Evolutionary conservation across 352 stramenopile genomes (phyloP).

Genomic region (Globisporangium camurandrum): DNA sequence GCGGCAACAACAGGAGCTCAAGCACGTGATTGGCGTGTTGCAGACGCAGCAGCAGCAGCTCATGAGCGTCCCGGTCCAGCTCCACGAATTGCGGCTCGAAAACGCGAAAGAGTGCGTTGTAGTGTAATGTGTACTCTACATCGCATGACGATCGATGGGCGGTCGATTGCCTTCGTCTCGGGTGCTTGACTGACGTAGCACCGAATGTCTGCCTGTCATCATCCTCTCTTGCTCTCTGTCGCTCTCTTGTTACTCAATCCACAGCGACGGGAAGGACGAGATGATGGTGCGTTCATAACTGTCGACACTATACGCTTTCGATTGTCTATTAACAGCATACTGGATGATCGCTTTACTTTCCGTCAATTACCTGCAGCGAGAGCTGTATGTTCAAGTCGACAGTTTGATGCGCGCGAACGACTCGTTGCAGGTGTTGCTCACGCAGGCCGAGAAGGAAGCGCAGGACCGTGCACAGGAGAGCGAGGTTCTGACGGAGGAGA

Average conservation of each 20-base stretch:
- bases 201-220: conserved; percentile 7
- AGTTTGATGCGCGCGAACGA: conserved; percentile 52
- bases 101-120: conserved; percentile 33
- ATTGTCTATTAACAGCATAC: no score
- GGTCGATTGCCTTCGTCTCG: background rate
- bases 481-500: conserved; percentile 70
- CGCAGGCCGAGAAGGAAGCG: conserved; percentile 50
- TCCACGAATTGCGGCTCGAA: conserved; percentile 56
- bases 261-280: conserved; percentile 39
- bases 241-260: background rate
- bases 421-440: conserved; percentile 53
- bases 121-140: background rate
- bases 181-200: background rate
- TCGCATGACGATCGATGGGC: background rate
- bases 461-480: conserved; percentile 58
- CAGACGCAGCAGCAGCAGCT: conserved; percentile 76
- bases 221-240: conserved; percentile 2
- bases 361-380: no score
- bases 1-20: conserved; percentile 76
- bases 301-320: no score
- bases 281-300: conserved; percentile 49
- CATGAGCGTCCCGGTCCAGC: conserved; percentile 56
- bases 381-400: conserved; percentile 54
- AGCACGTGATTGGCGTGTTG: conserved; percentile 68
- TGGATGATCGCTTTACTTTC: no score